A percentile compares a stretch with the other conserved stretches of the same genome.
These are phyloP conservation scores for Steccherinum ochraceum DNA, from an alignment of 768 basidiomycete genomes.

Conservation along the genomic window DNA sequence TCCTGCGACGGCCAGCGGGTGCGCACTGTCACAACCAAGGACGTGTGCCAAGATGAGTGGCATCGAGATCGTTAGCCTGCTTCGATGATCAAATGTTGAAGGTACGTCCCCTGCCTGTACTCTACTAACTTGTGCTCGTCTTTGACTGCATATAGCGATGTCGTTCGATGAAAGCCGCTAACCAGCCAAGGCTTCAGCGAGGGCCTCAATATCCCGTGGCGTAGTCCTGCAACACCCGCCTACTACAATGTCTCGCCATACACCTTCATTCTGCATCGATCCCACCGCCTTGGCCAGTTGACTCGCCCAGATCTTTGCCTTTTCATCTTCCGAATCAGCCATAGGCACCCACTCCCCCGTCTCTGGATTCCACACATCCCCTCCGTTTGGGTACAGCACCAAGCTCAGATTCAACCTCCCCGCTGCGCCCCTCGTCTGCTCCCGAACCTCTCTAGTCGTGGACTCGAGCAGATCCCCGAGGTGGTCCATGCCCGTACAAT, in stretches of 20 bases:
- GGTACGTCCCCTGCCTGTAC: too few species aligned
- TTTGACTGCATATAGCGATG: too few species aligned
- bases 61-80: too few species aligned
- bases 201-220: constrained; percentile 41
- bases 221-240: constrained; percentile 69
- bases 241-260: constrained; percentile 48
- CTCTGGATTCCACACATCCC: constrained; percentile 44
- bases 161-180: too few species aligned
- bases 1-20: too few species aligned
- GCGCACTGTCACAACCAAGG: too few species aligned
- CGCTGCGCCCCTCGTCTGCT: constrained; percentile 1
- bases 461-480: constrained; percentile 34
- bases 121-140: too few species aligned
- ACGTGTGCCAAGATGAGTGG: too few species aligned
- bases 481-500: constrained; percentile 54
- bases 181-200: too few species aligned
- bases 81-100: too few species aligned
- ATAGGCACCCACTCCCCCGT: constrained; percentile 33
- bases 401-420: constrained; percentile 46
- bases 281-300: constrained; percentile 22
- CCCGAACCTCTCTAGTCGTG: constrained; percentile 23
- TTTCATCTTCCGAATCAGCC: constrained; percentile 2
- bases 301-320: constrained; percentile 30
- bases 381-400: constrained; percentile 70
- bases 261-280: constrained; percentile 7